Conservation (phyloP, 305 asterid species). For the Nicotiana rustica region DNA sequence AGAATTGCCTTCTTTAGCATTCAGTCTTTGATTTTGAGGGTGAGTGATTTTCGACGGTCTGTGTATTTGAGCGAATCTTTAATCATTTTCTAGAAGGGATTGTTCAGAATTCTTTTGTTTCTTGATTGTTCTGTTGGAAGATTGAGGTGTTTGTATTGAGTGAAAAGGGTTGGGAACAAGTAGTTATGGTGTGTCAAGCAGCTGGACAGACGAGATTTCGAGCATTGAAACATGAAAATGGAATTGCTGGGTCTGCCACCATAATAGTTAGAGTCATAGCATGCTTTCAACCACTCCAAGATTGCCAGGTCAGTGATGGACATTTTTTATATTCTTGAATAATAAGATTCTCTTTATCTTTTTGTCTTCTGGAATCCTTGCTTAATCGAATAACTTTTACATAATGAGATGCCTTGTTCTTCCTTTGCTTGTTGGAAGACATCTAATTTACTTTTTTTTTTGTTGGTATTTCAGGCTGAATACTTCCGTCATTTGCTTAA, state of each 20-base stretch:
- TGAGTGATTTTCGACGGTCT: neutral
- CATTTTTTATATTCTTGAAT: neutral
- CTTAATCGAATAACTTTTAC: slow-evolving; percentile 12
- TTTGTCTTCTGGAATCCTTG: slow-evolving; percentile 25
- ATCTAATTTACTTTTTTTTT: neutral
- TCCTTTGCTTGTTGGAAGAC: slow-evolving; percentile 18
- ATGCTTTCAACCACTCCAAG: slow-evolving; percentile 98
- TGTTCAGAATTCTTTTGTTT: slow-evolving; percentile 36
- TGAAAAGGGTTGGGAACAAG: slow-evolving; percentile 58
- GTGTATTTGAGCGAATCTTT: neutral
- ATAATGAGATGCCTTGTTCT: slow-evolving; percentile 15
- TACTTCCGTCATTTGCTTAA: slow-evolving; percentile 90
- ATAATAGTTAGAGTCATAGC: slow-evolving; percentile 93
- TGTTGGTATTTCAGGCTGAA: slow-evolving; percentile 76
- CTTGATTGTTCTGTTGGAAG: slow-evolving; percentile 35
- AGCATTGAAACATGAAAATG: slow-evolving; percentile 90
- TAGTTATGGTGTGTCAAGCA: slow-evolving; percentile 99
- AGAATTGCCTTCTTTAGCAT: slow-evolving; percentile 8
- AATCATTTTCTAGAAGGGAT: slow-evolving; percentile 29
- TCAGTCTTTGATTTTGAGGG: slow-evolving; percentile 20
- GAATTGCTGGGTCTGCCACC: slow-evolving; percentile 85
- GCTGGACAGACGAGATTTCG: slow-evolving; percentile 97
- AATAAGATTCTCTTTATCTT: slow-evolving; percentile 16
- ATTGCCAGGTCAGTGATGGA: slow-evolving; percentile 78
- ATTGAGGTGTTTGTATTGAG: slow-evolving; percentile 51